Percentiles rank a stretch among this genome's conserved stretches.
Evolutionary conservation across 2,329 filamentous ascomycete genomes (phyloP).

Genomic region (Sclerotinia spermophila): DNA sequence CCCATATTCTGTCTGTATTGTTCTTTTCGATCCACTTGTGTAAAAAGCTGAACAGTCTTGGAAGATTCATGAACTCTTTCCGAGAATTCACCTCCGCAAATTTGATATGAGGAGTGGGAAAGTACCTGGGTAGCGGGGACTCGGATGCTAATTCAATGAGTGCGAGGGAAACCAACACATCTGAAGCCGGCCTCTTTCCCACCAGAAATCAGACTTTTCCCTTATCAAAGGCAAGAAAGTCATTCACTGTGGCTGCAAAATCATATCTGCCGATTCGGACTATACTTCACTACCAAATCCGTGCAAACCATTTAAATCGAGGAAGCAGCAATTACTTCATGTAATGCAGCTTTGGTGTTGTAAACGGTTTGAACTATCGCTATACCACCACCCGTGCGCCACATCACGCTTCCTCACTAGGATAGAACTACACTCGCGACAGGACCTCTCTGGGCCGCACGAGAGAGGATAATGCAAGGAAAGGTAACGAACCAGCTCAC

Average conservation of each 20-base stretch:
- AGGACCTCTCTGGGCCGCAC: background rate
- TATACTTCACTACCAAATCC: background rate
- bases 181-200: background rate
- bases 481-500: too few species aligned
- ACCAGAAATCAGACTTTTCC: background rate
- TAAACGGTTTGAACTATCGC: background rate
- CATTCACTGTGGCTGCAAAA: slow-evolving; percentile 2
- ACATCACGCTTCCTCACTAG: slow-evolving; percentile 2
- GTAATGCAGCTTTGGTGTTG: background rate
- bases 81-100: slow-evolving; percentile 4
- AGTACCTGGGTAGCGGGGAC: background rate
- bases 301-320: background rate
- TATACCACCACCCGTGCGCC: background rate
- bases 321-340: background rate
- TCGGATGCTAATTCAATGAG: background rate
- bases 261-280: background rate
- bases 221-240: background rate
- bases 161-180: background rate
- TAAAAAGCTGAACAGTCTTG: background rate
- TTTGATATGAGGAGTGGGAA: slow-evolving; percentile 7
- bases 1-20: background rate
- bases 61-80: background rate
- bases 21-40: background rate
- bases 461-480: background rate
- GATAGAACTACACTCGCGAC: background rate